These are phyloP conservation scores for Diaporthe sp. DNA, from an alignment of 2,329 filamentous ascomycete genomes.

Conservation along the genomic window DNA sequence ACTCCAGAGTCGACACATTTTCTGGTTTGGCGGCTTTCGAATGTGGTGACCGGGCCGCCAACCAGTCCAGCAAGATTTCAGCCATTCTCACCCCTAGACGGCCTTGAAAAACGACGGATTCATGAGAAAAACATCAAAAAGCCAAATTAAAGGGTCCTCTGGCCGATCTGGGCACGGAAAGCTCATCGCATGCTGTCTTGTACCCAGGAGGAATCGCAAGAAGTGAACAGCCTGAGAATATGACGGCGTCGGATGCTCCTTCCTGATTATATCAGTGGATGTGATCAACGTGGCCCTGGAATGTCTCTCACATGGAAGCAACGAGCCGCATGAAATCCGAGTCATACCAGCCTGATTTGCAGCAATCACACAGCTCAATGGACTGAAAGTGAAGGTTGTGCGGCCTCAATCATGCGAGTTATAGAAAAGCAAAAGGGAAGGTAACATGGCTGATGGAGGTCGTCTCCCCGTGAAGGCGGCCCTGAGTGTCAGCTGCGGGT, in stretches of 20 bases:
- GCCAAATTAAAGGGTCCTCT: too few species aligned
- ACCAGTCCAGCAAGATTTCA: neutral
- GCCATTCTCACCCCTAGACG: neutral
- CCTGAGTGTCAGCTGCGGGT: neutral
- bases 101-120: neutral
- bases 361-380: neutral
- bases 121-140: neutral
- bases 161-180: neutral
- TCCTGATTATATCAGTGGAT: neutral
- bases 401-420: neutral
- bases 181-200: neutral
- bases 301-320: neutral
- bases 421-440: neutral
- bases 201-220: neutral
- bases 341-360: neutral
- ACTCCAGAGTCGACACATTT: neutral
- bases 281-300: neutral
- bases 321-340: constrained; percentile 11
- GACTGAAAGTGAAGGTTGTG: neutral
- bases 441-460: neutral
- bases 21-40: neutral
- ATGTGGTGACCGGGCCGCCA: neutral
- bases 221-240: neutral
- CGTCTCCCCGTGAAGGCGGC: neutral
- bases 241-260: constrained; percentile 1